These are phyloP conservation scores for Penicillium flavigenum DNA, from an alignment of 495 filamentous ascomycete species.

Conservation along the genomic window DNA sequence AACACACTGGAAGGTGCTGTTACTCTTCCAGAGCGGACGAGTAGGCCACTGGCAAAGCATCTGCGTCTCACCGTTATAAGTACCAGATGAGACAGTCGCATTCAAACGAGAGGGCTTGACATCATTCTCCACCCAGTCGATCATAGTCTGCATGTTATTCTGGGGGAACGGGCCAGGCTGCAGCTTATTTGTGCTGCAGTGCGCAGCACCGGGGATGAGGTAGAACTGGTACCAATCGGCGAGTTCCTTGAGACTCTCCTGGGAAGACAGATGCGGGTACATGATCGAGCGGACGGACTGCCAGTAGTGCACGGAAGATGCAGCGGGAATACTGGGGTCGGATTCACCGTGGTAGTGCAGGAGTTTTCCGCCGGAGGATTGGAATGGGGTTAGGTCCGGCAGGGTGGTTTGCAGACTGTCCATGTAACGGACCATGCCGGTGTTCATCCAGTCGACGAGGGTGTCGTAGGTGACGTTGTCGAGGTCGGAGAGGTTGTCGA, in stretches of 20 bases:
- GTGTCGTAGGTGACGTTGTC: constrained; percentile 51
- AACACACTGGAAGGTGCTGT: constrained; percentile 36
- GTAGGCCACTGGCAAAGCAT: constrained; percentile 46
- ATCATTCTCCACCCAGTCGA: constrained; percentile 53
- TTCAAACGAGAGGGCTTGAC: constrained; percentile 39
- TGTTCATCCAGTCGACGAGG: constrained; percentile 46
- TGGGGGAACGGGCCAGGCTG: constrained; percentile 48
- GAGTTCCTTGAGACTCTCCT: constrained; percentile 37
- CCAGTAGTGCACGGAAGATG: constrained; percentile 47
- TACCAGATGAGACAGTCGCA: constrained; percentile 28
- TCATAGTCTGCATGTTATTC: constrained; percentile 41
- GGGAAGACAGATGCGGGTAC: constrained; percentile 42
- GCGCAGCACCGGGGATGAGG: constrained; percentile 51
- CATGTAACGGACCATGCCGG: constrained; percentile 29
- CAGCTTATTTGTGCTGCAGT: constrained; percentile 43
- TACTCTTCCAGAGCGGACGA: constrained; percentile 41
- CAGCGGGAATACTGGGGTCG: constrained; percentile 48
- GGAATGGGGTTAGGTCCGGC: constrained; percentile 47
- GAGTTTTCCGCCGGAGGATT: constrained; percentile 50
- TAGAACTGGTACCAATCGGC: constrained; percentile 54
- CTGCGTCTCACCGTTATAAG: constrained; percentile 31
- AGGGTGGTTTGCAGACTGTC: constrained; percentile 35
- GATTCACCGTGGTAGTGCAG: constrained; percentile 54
- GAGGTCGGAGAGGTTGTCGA: constrained; percentile 33
- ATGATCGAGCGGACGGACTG: constrained; percentile 52